Base-by-base conservation (phyloP, 306 rosid species). In the Carpinus viminea region DNA sequence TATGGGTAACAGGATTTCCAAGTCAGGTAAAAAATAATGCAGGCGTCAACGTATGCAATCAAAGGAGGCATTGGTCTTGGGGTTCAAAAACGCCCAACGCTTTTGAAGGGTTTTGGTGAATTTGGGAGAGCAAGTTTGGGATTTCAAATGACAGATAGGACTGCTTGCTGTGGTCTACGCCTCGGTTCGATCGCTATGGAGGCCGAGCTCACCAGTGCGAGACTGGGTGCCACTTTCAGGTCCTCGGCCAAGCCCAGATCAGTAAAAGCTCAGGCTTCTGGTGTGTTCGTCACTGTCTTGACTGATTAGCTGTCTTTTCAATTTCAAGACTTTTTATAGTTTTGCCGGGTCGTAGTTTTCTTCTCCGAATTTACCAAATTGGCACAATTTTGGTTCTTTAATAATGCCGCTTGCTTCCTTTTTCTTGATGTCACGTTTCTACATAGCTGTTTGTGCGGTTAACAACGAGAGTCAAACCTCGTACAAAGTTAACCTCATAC, bases 261-360 rank as follows among this genome's bases (percentile, higher is more conserved):
- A 61, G 50, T 83, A 83, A 86, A 79, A 83, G 86, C 88, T 70
- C 91, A 80, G 34, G 86, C 97, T 84, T 83, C 96, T 54, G 97
- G 98, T 91, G 71, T 82, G 87, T 80, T 65, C 56, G 60, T 72
- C 24, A 1, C 74, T 56, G 15, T 77, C 68, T 82, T 65, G 4
- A 15, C 48, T 65, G 55, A 36, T 79, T 81, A 16, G 6, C 64
- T 46, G 31, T 66, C 72, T 66, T 38, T 66, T n/a, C 72, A 10
- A 17, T 66, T 28, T 38, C 72, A 66, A 66, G 24, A 66, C 18
- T 41, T 12, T 4, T n/a, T n/a, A 18, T 41, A 17, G 51, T 66
- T 18, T 41, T 41, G 10, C 8, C 18, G 13, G 50, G 47, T 28
- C 34, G 2, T 55, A 12, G 2, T 41, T 43, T 21, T 53, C 17